Evolutionary conservation across 2,329 filamentous ascomycete species (phyloP).

Genomic region (Dothidotthia symphoricarpi): DNA sequence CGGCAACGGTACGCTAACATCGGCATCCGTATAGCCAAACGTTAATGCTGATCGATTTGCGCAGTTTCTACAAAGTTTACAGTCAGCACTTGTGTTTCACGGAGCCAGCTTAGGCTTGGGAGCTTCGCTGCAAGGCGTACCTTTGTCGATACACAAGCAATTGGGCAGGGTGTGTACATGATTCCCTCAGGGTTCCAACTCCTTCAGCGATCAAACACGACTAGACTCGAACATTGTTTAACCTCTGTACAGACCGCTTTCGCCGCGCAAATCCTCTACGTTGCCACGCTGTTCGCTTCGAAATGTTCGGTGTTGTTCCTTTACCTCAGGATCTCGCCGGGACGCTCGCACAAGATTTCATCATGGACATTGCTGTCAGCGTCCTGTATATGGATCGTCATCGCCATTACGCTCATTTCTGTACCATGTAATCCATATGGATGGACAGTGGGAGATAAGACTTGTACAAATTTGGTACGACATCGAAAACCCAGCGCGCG

Average conservation of each 20-base stretch:
- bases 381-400: constrained; percentile 23
- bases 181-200: constrained; percentile 12
- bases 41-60: constrained; percentile 10
- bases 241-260: constrained; percentile 28
- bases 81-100: constrained; percentile 26
- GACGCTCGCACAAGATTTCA: constrained; percentile 18
- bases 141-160: constrained; percentile 13
- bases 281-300: constrained; percentile 28
- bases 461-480: constrained; percentile 26
- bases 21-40: neutral
- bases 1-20: constrained; percentile 19
- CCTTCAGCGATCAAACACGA: constrained; percentile 1
- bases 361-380: constrained; percentile 18
- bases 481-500: neutral
- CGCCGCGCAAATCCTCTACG: constrained; percentile 31
- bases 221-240: constrained; percentile 7
- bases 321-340: constrained; percentile 30
- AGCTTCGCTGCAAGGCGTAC: constrained; percentile 13
- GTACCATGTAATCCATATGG: constrained; percentile 24
- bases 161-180: constrained; percentile 27
- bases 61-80: constrained; percentile 28
- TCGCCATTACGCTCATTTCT: constrained; percentile 26
- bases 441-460: too few relatives aligned
- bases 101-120: constrained; percentile 29
- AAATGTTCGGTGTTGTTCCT: constrained; percentile 31